These are phyloP conservation scores for Cladosporium austrohemisphaericum DNA, from an alignment of 2,329 filamentous ascomycete genomes.

Conservation along the genomic window DNA sequence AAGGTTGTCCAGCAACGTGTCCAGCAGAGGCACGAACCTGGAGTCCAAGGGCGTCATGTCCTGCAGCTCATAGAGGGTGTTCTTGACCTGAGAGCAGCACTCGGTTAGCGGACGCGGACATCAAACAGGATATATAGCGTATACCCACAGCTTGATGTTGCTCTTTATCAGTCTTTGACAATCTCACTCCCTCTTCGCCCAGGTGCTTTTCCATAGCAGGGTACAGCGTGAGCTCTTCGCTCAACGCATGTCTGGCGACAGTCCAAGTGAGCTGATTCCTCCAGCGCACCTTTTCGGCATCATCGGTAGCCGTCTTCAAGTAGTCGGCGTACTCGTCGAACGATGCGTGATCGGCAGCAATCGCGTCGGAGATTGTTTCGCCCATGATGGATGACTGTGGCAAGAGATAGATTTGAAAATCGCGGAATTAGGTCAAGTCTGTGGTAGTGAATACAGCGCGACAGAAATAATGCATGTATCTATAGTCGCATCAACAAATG, in stretches of 20 bases:
- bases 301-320: conserved; percentile 40
- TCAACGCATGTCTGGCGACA: conserved; percentile 49
- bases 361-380: conserved; percentile 33
- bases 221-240: conserved; percentile 46
- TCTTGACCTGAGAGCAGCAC: conserved; percentile 23
- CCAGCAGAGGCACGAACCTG: conserved; percentile 20
- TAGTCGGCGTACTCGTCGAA: conserved; percentile 43
- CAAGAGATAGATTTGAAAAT: no score
- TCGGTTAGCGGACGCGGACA: not conserved
- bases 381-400: not conserved
- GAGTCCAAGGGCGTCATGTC: conserved; percentile 20
- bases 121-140: not conserved
- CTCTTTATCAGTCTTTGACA: conserved; percentile 33
- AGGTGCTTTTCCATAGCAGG: conserved; percentile 37
- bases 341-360: conserved; percentile 42
- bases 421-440: no score
- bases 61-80: conserved; percentile 22
- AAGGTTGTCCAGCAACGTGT: conserved; percentile 19
- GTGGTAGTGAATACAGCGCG: no score
- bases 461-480: no score
- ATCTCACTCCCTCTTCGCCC: conserved; percentile 27
- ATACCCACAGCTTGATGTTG: conserved; percentile 28
- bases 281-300: conserved; percentile 43
- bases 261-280: conserved; percentile 54
- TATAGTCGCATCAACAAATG: no score